Evolutionary conservation across 2,329 filamentous ascomycete genomes (phyloP).

Genomic region (Pleoardoris graminearum): DNA sequence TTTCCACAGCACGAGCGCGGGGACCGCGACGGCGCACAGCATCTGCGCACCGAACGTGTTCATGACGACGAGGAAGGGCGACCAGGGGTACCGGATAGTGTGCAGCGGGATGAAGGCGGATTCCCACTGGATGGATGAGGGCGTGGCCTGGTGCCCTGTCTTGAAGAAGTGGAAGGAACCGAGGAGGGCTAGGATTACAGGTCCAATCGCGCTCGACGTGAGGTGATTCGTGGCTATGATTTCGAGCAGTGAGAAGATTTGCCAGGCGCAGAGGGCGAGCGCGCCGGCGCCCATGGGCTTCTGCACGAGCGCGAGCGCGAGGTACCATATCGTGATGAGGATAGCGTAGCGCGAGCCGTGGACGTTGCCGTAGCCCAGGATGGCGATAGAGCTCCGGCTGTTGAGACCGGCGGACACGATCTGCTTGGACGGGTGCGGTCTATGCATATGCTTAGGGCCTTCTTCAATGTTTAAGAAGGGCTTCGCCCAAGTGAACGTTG

Average conservation of each 20-base stretch:
- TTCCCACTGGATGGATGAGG: slow-evolving; percentile 94
- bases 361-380: slow-evolving; percentile 91
- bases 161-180: slow-evolving; percentile 97
- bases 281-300: slow-evolving; percentile 94
- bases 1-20: slow-evolving; percentile 87
- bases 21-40: slow-evolving; percentile 76
- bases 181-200: slow-evolving; percentile 81
- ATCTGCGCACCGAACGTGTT: slow-evolving; percentile 93
- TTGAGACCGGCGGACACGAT: slow-evolving; percentile 41
- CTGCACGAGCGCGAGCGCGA: slow-evolving; percentile 77
- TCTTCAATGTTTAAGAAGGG: slow-evolving; percentile 76
- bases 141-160: slow-evolving; percentile 89
- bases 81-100: slow-evolving; percentile 85
- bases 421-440: slow-evolving; percentile 32
- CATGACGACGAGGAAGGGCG: slow-evolving; percentile 75
- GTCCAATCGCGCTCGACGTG: slow-evolving; percentile 74
- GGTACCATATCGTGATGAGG: slow-evolving; percentile 75
- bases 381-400: slow-evolving; percentile 60
- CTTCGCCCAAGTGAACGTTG: slow-evolving; percentile 82
- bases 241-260: slow-evolving; percentile 76
- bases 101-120: slow-evolving; percentile 87
- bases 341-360: slow-evolving; percentile 89
- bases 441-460: slow-evolving; percentile 24
- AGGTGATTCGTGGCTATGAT: slow-evolving; percentile 65
- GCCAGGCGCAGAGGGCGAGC: slow-evolving; percentile 80